Evolutionary conservation across 148 eudicot genomes (phyloP), one percentile per base, ranked within the genome.

Genomic region (Dysphania ambrosioides): DNA sequence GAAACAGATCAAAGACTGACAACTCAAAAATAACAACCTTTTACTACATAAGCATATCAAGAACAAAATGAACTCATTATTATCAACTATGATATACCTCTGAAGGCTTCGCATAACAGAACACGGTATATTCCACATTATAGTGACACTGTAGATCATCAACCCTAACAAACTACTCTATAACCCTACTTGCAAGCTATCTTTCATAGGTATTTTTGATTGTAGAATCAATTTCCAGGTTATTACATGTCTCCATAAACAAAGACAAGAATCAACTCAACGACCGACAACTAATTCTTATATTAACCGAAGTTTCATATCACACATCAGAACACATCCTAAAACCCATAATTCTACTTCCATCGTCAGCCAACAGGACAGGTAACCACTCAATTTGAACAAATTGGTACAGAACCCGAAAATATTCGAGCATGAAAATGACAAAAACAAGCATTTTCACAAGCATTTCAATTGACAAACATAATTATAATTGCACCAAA

Each of bases 41-140:
- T n/a, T n/a, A n/a, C 75, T 80, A 23, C 73, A 71, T 18, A 24
- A 67, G 42, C 40, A 65, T 31, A 74, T 8, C 72, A 57, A 75
- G 32, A 40, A 32, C 32, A 77, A 75, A 10, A 40, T 49, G 44
- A 44, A 65, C 23, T n/a, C 51, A 8, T 23, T 34, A 72, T 36
- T 38, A 19, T 47, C 34, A 64, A 18, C 49, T 15, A 71, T 27
- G 30, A 61, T 31, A 32, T 32, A 36, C 10, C 19, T 47, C 18
- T 13, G 3, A 44, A 44, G 51, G 51, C 15, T 12, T 12, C 4
- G 16, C 51, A 44, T 13, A 44, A 10, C 62, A 36, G 53, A 71
- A 42, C 64, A 51, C n/a, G 41, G 23, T 2, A 32, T n/a, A 38
- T 6, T 11, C n/a, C 67, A 40, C 23, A 42, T 19, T 35, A n/a